Evolutionary conservation across 2,329 filamentous ascomycete species (phyloP).

Genomic region (Colletotrichum karsti): DNA sequence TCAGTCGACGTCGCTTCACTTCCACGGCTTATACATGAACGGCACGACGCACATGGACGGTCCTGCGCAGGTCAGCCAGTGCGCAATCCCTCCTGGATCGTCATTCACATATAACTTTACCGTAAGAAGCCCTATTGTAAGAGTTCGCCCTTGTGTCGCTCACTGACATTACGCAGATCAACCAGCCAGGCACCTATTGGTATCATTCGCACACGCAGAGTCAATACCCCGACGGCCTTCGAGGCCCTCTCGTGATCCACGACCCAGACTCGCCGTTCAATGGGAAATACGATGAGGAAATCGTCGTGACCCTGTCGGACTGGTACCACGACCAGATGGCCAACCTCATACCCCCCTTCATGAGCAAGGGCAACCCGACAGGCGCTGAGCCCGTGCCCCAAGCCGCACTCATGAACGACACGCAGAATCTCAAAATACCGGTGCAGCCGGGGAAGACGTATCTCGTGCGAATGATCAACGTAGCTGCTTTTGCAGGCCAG

Average conservation of each 20-base stretch:
- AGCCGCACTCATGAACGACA: slow-evolving; percentile 76
- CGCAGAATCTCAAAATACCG: slow-evolving; percentile 63
- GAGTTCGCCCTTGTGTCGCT: not conserved
- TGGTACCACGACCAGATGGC: slow-evolving; percentile 73
- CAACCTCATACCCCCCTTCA: slow-evolving; percentile 55
- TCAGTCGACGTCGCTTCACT: slow-evolving; percentile 71
- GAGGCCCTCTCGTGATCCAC: slow-evolving; percentile 71
- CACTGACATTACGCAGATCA: slow-evolving; percentile 46
- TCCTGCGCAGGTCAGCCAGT: slow-evolving; percentile 72
- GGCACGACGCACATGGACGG: slow-evolving; percentile 78
- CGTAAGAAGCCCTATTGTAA: slow-evolving; percentile 47
- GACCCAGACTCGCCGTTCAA: slow-evolving; percentile 68
- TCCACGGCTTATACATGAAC: slow-evolving; percentile 77
- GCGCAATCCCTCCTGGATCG: slow-evolving; percentile 69
- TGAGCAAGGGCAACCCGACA: slow-evolving; percentile 62
- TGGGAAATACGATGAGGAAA: slow-evolving; percentile 67
- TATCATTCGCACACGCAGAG: slow-evolving; percentile 76
- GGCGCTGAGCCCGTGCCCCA: slow-evolving; percentile 74
- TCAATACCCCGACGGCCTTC: slow-evolving; percentile 76
- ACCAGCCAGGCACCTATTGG: slow-evolving; percentile 81
- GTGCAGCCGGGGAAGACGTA: slow-evolving; percentile 77
- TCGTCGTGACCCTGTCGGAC: slow-evolving; percentile 72
- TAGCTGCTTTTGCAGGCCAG: slow-evolving; percentile 75
- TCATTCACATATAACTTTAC: slow-evolving; percentile 77
- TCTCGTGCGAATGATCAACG: slow-evolving; percentile 75